A percentile compares a stretch with the other conserved stretches of the same genome.
phyloP scores from a whole-genome alignment of 208 protist genomes.

The Leishmania turanica region DNA sequence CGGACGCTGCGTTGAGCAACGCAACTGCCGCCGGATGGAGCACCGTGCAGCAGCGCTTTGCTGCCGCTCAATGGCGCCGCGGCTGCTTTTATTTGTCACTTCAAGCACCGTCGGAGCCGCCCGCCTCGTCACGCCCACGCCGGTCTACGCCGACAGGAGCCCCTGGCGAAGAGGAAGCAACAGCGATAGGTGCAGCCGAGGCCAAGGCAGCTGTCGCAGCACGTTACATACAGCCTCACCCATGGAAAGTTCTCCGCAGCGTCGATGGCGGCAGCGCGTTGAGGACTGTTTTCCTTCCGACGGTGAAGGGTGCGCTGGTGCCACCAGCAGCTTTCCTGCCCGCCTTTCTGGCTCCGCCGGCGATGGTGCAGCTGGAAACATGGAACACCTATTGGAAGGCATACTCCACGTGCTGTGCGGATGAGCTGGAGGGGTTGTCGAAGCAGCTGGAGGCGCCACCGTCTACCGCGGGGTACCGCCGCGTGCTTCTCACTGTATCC shows the following conservation, averaged over 20 bases:
- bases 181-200: not conserved
- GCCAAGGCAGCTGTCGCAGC: not conserved
- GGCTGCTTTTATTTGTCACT: conserved; percentile 13
- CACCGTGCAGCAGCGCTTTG: conserved; percentile 4
- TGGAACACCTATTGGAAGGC: conserved; percentile 79
- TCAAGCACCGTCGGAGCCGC: not conserved
- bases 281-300: not conserved
- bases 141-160: not conserved
- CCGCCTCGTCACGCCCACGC: not conserved
- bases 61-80: conserved; percentile 29
- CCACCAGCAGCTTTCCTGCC: not conserved
- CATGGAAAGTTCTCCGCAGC: conserved; percentile 26
- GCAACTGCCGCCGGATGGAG: not conserved
- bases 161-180: not conserved
- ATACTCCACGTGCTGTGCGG: conserved; percentile 27
- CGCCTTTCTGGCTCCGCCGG: conserved; percentile 11
- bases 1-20: too few relatives aligned
- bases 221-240: conserved; percentile 12
- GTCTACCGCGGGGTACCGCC: conserved; percentile 5
- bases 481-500: conserved; percentile 22
- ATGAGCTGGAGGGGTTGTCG: conserved; percentile 23
- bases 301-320: not conserved
- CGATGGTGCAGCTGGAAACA: conserved; percentile 36
- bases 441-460: conserved; percentile 11
- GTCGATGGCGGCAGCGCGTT: not conserved